Percentiles rank a stretch among this genome's conserved stretches.
phyloP scores from a whole-genome alignment of 768 basidiomycete species.

The Tricholoma matsutake region DNA sequence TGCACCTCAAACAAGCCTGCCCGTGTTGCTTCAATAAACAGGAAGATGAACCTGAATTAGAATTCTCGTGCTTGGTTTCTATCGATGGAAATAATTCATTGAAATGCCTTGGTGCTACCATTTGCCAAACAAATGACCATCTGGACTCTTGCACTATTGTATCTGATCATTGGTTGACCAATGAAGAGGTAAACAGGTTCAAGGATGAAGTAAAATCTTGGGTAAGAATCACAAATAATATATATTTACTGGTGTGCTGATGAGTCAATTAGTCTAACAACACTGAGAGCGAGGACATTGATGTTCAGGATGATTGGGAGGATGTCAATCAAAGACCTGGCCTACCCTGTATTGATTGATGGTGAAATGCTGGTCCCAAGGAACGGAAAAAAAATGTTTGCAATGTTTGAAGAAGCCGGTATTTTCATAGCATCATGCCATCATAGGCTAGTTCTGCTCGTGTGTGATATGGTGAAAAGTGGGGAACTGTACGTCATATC shows the following conservation, averaged over 20 bases:
- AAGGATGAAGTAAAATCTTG: constrained; percentile 1
- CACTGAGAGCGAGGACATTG: neutral
- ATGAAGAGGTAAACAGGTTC: neutral
- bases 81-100: neutral
- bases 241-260: no score
- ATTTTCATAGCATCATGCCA: constrained; percentile 20
- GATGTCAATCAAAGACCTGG: neutral
- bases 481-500: constrained; percentile 20
- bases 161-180: neutral
- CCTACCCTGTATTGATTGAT: neutral
- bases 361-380: neutral
- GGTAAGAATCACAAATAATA: neutral
- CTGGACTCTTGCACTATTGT: neutral
- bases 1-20: neutral
- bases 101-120: neutral
- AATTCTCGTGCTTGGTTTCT: neutral
- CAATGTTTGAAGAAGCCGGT: constrained; percentile 19
- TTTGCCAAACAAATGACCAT: neutral
- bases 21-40: neutral
- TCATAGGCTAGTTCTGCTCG: constrained; percentile 16
- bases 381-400: constrained; percentile 12
- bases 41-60: neutral
- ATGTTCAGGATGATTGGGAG: neutral
- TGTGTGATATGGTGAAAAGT: constrained; percentile 17
- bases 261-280: neutral